Evolutionary conservation across 2,329 filamentous ascomycete species (phyloP).

Genomic region (Colletotrichum sp.): DNA sequence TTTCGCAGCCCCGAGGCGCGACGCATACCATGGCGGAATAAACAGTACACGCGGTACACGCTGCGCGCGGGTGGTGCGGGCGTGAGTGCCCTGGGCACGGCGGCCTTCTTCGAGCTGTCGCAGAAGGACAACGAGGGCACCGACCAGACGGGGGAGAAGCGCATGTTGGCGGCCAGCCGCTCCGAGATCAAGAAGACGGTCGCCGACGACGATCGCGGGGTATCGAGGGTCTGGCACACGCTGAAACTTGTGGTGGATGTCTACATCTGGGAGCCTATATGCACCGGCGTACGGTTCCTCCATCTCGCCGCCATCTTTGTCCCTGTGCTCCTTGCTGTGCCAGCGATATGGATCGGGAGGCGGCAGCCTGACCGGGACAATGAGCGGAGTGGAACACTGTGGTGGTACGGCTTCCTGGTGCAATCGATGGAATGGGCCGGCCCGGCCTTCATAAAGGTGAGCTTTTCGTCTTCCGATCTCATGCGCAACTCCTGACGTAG

Average conservation of each 20-base stretch:
- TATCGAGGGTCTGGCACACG: constrained; percentile 62
- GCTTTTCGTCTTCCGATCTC: not conserved
- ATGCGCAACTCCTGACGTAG: not conserved
- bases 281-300: constrained; percentile 85
- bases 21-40: constrained; percentile 28
- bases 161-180: constrained; percentile 85
- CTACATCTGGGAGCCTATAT: constrained; percentile 83
- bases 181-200: constrained; percentile 77
- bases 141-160: constrained; percentile 74
- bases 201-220: constrained; percentile 62
- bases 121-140: constrained; percentile 55
- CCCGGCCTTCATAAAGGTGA: constrained; percentile 94
- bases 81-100: constrained; percentile 53
- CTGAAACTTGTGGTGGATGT: constrained; percentile 72
- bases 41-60: constrained; percentile 27
- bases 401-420: constrained; percentile 94
- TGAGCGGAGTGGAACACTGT: constrained; percentile 81
- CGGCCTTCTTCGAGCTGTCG: constrained; percentile 62
- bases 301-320: constrained; percentile 89
- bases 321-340: constrained; percentile 82
- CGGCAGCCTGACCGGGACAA: constrained; percentile 69
- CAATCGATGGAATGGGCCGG: constrained; percentile 90
- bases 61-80: constrained; percentile 46
- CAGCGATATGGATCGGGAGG: constrained; percentile 79
- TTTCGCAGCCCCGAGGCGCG: constrained; percentile 20